phyloP scores from a whole-genome alignment of 495 filamentous ascomycete genomes.

The Lophiotrema nucula region DNA sequence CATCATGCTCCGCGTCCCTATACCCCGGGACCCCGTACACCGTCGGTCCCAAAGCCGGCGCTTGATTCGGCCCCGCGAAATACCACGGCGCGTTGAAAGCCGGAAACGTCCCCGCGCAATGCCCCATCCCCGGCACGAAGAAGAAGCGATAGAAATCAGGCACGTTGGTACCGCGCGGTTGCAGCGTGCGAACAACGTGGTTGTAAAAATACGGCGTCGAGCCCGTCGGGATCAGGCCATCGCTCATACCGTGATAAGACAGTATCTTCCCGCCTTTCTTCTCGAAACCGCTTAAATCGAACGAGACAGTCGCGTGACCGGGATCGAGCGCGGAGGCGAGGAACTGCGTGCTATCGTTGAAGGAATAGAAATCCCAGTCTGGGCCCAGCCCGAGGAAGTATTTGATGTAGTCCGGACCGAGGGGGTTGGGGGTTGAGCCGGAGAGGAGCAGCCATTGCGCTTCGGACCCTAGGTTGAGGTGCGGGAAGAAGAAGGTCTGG shows the following conservation, averaged over 20 bases:
- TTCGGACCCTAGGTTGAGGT: constrained; percentile 42
- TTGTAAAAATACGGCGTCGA: constrained; percentile 49
- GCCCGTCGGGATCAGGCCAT: constrained; percentile 49
- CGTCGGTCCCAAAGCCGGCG: background rate
- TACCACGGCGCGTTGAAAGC: constrained; percentile 44
- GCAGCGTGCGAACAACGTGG: constrained; percentile 41
- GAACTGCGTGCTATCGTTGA: constrained; percentile 40
- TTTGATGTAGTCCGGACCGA: constrained; percentile 45
- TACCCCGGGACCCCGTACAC: constrained; percentile 45
- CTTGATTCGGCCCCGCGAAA: constrained; percentile 36
- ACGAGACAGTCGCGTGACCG: constrained; percentile 48
- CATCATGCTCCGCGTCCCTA: constrained; percentile 47
- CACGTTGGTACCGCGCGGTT: constrained; percentile 34
- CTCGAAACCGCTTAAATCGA: constrained; percentile 47
- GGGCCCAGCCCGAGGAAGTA: constrained; percentile 42
- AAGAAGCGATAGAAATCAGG: constrained; percentile 45
- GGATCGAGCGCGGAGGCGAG: constrained; percentile 48
- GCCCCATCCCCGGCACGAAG: constrained; percentile 49
- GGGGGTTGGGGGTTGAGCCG: constrained; percentile 39
- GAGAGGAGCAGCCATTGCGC: constrained; percentile 9
- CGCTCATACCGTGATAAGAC: constrained; percentile 54
- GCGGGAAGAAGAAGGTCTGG: constrained; percentile 56
- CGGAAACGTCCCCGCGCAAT: constrained; percentile 36
- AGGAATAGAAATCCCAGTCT: constrained; percentile 39
- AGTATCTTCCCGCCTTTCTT: constrained; percentile 54